These are phyloP conservation scores for Ploettnerulaceae sp. DNA, from an alignment of 2,329 filamentous ascomycete species.

Conservation along the genomic window DNA sequence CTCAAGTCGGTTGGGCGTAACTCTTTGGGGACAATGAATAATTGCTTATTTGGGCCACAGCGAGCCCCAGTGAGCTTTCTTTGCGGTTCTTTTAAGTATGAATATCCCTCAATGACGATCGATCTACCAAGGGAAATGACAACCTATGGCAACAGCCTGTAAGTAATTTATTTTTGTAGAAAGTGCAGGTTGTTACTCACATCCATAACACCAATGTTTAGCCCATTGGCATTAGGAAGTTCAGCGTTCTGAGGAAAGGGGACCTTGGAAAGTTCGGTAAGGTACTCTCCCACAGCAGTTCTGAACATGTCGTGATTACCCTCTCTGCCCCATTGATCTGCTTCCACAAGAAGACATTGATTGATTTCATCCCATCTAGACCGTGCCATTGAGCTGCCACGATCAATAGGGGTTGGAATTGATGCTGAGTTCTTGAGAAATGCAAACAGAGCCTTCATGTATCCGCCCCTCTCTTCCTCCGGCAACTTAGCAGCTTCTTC, in stretches of 20 bases:
- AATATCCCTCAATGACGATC: not conserved
- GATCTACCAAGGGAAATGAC: slow-evolving; percentile 13
- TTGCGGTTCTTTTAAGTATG: not conserved
- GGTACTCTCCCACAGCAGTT: slow-evolving; percentile 17
- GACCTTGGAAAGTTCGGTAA: slow-evolving; percentile 13
- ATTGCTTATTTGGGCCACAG: slow-evolving; percentile 5
- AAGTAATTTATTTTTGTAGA: not conserved
- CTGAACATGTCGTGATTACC: slow-evolving; percentile 13
- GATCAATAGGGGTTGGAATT: not conserved
- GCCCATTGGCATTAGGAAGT: not conserved
- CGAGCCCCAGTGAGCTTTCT: slow-evolving; percentile 8
- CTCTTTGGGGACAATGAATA: slow-evolving; percentile 13
- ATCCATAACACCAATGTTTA: slow-evolving; percentile 14
- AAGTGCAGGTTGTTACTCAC: slow-evolving; percentile 5
- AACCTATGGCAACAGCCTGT: not conserved
- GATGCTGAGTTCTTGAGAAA: not conserved
- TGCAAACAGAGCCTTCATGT: not conserved
- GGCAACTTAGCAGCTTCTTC: no score
- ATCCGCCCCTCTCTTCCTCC: no score
- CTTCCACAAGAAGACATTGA: slow-evolving; percentile 9
- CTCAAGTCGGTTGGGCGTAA: not conserved
- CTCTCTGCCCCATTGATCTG: slow-evolving; percentile 16
- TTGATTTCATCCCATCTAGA: slow-evolving; percentile 13
- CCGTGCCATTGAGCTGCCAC: not conserved
- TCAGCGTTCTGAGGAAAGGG: slow-evolving; percentile 6